Evolutionary conservation across 2,329 filamentous ascomycete genomes (phyloP), one percentile per base, ranked within the genome.

Genomic region (Verticillium klebahnii): DNA sequence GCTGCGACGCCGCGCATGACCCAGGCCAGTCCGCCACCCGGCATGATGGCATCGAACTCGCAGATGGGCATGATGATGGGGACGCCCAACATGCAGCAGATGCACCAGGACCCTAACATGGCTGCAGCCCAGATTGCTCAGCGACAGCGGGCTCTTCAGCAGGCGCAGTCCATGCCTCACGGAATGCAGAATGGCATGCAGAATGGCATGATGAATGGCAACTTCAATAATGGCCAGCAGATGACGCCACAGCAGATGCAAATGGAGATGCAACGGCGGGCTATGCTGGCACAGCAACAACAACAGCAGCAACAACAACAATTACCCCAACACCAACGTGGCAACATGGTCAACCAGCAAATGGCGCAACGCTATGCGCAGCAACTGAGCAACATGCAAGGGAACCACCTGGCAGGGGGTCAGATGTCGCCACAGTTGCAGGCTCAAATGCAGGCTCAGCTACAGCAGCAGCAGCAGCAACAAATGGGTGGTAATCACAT

Each of bases 11-110:
- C 87, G 56, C 82, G 85, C 61, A 86, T 88, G 81, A 80, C 76
- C 34, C 86, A 89, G 71, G 82, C 80, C 31, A 89, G 86, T 69
- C 85, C 87, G 23, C 82, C 85, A 56, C 84, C 85, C 55, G 79
- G 77, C 45, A 83, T 85, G 78, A 84, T 88, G 80, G 77, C 81
- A 1, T 82, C 85, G 61, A 80, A 79, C 63, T 83, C 82, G 62
- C 83, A 85, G 67, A 81, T 85, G 73, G 78, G 80, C 29, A 79
- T 80, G 63, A 72, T 66, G 59, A 80, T 85, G 73, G 61, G 63
- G 17, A 68, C 61, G 12, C 64, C 65, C 4, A 59, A 70, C 36
- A 75, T 78, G 66, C 75, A 74, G 56, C 68, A 74, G 52, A 75
- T 80, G 69, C 73, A 72, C 56, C 73, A 72, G 25, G 78, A 77